Evolutionary conservation across 345 rosid species (phyloP), one percentile per base, ranked within the genome.

Genomic region (Eucalyptus tenuipes): DNA sequence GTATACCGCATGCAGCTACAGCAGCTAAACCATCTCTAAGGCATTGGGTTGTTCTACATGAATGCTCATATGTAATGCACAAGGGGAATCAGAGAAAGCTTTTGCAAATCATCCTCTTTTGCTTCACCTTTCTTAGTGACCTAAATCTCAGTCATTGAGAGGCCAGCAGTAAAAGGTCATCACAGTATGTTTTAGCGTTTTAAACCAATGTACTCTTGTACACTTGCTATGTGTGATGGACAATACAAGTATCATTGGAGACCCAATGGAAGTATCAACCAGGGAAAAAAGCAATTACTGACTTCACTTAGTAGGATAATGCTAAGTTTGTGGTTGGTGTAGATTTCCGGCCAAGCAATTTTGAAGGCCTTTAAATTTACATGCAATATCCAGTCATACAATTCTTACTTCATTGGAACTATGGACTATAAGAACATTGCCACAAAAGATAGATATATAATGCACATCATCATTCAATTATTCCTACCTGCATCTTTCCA

Each of bases 401-500:
- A 71, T 10, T 37, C 81, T 71, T 75, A 37, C 14, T 37, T 37
- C 15, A 11, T 10, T 75, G 47, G 47, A 20, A 75, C 44, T 15
- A 71, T 0, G 7, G 45, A 71, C 5, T 71, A 71, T 71, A 71
- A 75, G 47, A 75, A 75, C 84, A 6, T 18, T 33, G 47, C 27
- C 20, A 40, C 29, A 75, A 40, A 18, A 75, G 84, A 75, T 11
- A 40, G 10, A 37, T 40, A 75, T 75, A 5, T 37, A 20, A 40
- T 15, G 40, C 14, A 86, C 1, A 86, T 31, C 49, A 59, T 24
- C 45, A 37, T 59, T 85, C 86, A 87, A 42, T 55, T 88, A 66
- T 57, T 71, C 84, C 87, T 92, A 97, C 99, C 99, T 98, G 98
- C 98, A 95, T 59, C 96, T 94, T 92, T 97, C 97, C 88, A 97